Base-by-base conservation (phyloP, 2,329 filamentous ascomycete species). In the Mycosphaerella sp. region DNA sequence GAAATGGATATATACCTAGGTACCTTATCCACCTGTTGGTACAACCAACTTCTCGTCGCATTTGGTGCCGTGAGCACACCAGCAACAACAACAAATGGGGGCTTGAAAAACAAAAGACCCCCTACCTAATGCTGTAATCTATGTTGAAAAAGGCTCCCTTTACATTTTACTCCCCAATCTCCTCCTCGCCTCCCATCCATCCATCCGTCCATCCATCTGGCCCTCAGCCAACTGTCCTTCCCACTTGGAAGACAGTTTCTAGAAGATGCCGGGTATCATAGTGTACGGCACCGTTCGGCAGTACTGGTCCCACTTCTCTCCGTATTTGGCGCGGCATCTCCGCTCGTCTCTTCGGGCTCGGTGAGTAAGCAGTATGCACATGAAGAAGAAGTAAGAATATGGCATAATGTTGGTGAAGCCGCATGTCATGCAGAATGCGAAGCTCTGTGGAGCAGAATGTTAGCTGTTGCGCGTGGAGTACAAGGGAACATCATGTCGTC, bases 341-440 rank as follows among this genome's bases (percentile, higher is more conserved):
- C 53, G 42, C 43, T 62, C 59, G 17, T 62, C 57, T 3, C 59
- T 50, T 29, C 49, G 23, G 9, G 48, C 51, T 26, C 59, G 47
- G 40, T 58, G 57, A 7, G 40, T 38, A 21, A 62, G 47, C 11
- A 62, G 43, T 4, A 60, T 51, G 26, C 32, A 51, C 59, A 62
- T 60, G 48, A 47, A 62, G 38, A 58, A 51, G 43, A 62, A 55
- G 42, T 62, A 60, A 6, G 55, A 57, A 55, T 57, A 62, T 10
- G 59, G 59, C 43, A 62, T 39, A 23, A 60, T 46, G 39, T 56
- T 38, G 32, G 40, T 39, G 45, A 60, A 54, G 11, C 57, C 59
- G 39, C 59, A 62, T n/a, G 59, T 59, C 14, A 53, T 57, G 40
- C 57, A 62, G 43, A 56, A 58, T 8, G 59, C 59, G 45, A 52